Conservation (phyloP, 2,329 filamentous ascomycete species). For the Alternaria arborescens region DNA sequence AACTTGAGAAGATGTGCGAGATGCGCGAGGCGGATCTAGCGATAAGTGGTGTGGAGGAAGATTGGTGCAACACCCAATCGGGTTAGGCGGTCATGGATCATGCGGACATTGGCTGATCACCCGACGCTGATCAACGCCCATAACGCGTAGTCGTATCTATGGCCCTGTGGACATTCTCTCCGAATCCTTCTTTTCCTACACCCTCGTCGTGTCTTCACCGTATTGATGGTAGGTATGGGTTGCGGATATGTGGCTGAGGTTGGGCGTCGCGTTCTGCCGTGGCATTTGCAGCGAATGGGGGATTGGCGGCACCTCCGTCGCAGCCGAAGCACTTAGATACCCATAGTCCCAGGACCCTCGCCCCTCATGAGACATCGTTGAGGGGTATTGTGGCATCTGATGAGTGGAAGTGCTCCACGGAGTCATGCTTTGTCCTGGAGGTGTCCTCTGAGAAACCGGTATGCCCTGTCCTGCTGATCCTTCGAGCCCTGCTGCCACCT, state of each 20-base stretch:
- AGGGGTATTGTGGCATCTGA: constrained; percentile 47
- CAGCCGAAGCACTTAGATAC: constrained; percentile 41
- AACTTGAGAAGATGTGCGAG: constrained; percentile 23
- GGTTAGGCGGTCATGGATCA: constrained; percentile 38
- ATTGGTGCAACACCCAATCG: constrained; percentile 25
- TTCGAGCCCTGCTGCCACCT: constrained; percentile 50
- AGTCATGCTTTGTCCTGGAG: constrained; percentile 47
- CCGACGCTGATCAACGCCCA: constrained; percentile 40
- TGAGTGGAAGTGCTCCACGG: constrained; percentile 44
- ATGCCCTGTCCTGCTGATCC: constrained; percentile 50
- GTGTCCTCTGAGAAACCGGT: constrained; percentile 45
- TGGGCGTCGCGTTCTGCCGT: constrained; percentile 42
- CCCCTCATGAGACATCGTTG: constrained; percentile 39
- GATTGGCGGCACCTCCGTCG: constrained; percentile 36
- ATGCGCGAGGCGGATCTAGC: constrained; percentile 35
- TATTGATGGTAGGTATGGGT: constrained; percentile 49
- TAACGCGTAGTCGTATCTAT: constrained; percentile 29
- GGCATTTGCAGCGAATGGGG: constrained; percentile 46
- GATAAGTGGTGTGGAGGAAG: constrained; percentile 40
- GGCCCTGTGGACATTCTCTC: constrained; percentile 18
- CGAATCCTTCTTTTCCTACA: constrained; percentile 31
- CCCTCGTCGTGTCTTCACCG: constrained; percentile 49
- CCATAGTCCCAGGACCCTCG: constrained; percentile 50
- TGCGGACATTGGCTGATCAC: constrained; percentile 46
- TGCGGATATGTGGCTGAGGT: constrained; percentile 41